Base-by-base conservation (phyloP, 106 monocot genomes). In the Acorus calamus region DNA sequence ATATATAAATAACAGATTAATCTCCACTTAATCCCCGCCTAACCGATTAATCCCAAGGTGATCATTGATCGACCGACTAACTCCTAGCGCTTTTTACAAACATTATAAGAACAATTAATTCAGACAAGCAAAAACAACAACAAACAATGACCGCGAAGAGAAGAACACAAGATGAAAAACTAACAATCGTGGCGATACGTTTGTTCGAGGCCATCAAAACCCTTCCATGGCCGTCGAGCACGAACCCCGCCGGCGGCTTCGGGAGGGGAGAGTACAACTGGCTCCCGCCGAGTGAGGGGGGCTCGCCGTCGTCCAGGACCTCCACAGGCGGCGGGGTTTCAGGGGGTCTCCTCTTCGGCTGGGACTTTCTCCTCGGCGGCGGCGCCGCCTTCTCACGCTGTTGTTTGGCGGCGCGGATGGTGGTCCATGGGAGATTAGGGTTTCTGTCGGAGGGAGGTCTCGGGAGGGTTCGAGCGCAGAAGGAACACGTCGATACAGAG, bases 201-300 rank as follows among this genome's bases (percentile, higher is more conserved):
- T 81, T 89, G 62, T 67, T 66, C 49, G 94, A 86, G 5, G 72
- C 89, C 77, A 77, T 13, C 44, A 94, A 67, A 44, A 86, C 84
- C 61, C 67, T 76, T 13, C 94, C 94, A 10, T 86, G 65, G 0
- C 69, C 54, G 55, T 94, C 94, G 11, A 94, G 69, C 52, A 94
- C 72, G 71, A 94, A 94, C 3, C 94, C 94, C 2, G 89, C 86
- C 0, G 94, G 94, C 4, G 89, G 86, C 49, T 89, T 89, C 3
- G 94, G 94, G 42, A 94, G 75, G 11, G 94, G 79, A 11, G 81
- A 82, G 0, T 28, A 28, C 28, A 69, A 60, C 28, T 59, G 70
- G 64, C 44, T 49, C 2, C 5, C 47, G 11, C 12, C 57, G 6
- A 1, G 44, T 2, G 68, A 47, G 5, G 14, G 64, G 11, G 41